phyloP scores from a whole-genome alignment of 2,329 filamentous ascomycete genomes.

The Aphanocladium album region DNA sequence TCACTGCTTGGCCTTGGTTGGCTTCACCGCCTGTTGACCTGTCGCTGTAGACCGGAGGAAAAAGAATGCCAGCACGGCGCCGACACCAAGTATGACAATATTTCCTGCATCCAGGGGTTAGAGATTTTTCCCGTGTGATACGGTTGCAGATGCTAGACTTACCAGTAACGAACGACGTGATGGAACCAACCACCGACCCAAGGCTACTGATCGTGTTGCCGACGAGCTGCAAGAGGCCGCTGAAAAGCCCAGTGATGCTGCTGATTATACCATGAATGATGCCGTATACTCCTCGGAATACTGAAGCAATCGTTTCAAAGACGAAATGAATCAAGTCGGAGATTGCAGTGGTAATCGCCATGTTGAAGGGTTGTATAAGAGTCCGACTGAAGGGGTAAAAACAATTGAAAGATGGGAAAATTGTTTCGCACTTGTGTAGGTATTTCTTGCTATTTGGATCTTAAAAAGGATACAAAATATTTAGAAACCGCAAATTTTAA shows the following conservation, averaged over 20 bases:
- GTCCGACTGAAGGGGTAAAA: not conserved
- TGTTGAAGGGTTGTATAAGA: not conserved
- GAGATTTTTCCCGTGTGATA: too few species aligned
- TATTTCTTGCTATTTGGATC: too few species aligned
- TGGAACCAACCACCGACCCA: not conserved
- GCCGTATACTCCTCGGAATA: not conserved
- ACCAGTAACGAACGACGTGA: slow-evolving; percentile 2
- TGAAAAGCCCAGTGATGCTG: not conserved
- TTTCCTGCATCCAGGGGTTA: slow-evolving; percentile 3
- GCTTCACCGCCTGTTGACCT: not conserved
- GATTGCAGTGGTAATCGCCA: slow-evolving; percentile 5
- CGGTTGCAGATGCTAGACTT: not conserved
- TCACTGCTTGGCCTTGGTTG: not conserved
- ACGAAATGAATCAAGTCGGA: slow-evolving; percentile 1
- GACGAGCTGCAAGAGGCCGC: not conserved
- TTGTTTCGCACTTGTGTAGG: not conserved
- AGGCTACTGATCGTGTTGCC: not conserved
- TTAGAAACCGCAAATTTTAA: not conserved
- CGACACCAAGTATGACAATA: not conserved
- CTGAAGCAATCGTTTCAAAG: not conserved
- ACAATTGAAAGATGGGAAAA: not conserved
- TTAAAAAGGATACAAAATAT: not conserved
- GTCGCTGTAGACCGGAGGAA: not conserved
- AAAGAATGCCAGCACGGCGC: not conserved
- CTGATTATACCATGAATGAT: not conserved